Percentiles rank a stretch among this genome's conserved stretches.
Conservation (phyloP, 441 rosid species). For the Gossypium armourianum region DNA sequence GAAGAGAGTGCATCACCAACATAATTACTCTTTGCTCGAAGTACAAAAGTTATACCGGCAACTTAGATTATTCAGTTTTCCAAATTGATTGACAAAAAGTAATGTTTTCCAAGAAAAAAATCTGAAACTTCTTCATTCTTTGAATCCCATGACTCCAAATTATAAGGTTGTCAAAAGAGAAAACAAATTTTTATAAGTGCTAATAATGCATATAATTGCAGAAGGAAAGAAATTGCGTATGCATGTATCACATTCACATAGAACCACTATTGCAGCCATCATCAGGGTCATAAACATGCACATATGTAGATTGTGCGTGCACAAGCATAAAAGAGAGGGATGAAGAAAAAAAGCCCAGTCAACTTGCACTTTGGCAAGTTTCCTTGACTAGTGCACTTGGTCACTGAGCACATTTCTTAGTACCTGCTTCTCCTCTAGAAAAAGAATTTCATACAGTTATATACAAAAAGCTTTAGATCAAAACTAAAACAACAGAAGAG, state of each 20-base stretch:
- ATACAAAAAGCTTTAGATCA: background rate
- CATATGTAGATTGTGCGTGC: background rate
- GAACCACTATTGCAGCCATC: background rate
- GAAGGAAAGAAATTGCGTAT: background rate
- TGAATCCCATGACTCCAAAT: background rate
- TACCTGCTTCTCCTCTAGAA: constrained; percentile 1
- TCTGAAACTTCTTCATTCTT: constrained; percentile 4
- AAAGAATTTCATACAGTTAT: background rate
- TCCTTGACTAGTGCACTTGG: background rate
- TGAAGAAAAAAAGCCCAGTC: background rate
- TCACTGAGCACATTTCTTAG: background rate
- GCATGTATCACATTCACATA: background rate
- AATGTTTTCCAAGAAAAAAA: background rate
- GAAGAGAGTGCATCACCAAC: background rate
- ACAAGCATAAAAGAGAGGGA: background rate
- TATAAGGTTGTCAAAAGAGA: background rate
- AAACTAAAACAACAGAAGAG: constrained; percentile 12
- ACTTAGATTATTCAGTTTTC: background rate
- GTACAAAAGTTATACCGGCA: constrained; percentile 5
- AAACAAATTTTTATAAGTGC: background rate
- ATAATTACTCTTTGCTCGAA: background rate
- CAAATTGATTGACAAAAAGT: background rate
- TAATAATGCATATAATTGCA: background rate
- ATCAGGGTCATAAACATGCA: background rate
- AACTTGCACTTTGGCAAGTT: background rate